Evolutionary conservation across 148 eudicot genomes (phyloP), one percentile per base, ranked within the genome.

Genomic region (Rhododendron henanense): DNA sequence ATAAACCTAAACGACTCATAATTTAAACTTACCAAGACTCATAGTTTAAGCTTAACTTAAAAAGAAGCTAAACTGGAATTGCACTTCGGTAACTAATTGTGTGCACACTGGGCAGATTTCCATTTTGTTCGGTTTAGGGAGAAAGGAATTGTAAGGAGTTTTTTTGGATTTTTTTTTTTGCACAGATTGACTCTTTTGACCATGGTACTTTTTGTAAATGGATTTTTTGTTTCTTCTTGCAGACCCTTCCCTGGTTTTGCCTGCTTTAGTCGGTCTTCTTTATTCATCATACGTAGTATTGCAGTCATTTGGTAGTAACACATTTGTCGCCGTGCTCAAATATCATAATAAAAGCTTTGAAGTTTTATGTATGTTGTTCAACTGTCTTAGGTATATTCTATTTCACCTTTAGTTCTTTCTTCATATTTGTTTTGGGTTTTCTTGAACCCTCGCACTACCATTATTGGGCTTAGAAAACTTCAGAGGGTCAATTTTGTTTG

Each of bases 221-320:
- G 41, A 67, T 87, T 71, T 37, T 45, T 84, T 81, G 48, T 80
- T 50, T 63, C 53, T 84, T 87, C 47, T 85, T 86, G 90, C 92
- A 95, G 96, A 94, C 84, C 95, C 93, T 44, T 83, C 89, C 23
- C 81, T 92, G 57, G 92, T 92, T 53, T 88, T 93, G 88, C 92
- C 94, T 71, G 84, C 90, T 35, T 88, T 95, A 51, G 89, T 91
- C 84, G 86, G 84, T 87, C 92, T 85, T 69, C 76, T 88, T 86
- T 92, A 86, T 83, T 85, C 94, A 50, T 57, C 85, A 65, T 50
- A 87, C 83, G 92, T 87, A 79, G 88, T 82, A 53, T 73, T 84
- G 59, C 90, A 82, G 25, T 83, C 88, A 78, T 89, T 88, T 67
- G 92, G 92, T 48, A 86, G 90, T 81, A 77, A 65, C 83, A 88